These are phyloP conservation scores for Botryotinia globosa DNA, from an alignment of 2,329 filamentous ascomycete species.

Conservation along the genomic window DNA sequence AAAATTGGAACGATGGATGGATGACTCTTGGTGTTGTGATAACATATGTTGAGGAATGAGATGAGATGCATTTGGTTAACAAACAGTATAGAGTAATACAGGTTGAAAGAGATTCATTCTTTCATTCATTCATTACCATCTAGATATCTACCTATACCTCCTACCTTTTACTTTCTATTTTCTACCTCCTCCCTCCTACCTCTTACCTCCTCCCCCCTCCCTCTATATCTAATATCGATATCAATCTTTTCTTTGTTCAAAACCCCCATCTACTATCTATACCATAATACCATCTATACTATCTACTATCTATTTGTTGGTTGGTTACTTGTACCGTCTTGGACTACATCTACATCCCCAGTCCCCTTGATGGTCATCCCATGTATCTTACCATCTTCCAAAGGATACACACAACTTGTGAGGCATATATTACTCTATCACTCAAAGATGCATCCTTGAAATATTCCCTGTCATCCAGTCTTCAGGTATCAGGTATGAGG, in stretches of 20 bases:
- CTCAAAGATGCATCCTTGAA: not conserved
- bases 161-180: too few species aligned
- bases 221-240: not conserved
- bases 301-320: not conserved
- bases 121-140: too few species aligned
- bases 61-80: not conserved
- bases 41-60: not conserved
- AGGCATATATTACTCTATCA: conserved; percentile 8
- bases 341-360: not conserved
- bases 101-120: not conserved
- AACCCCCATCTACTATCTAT: too few species aligned
- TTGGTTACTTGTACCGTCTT: not conserved
- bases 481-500: not conserved
- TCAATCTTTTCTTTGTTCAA: not conserved
- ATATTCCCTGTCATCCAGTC: not conserved
- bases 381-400: not conserved
- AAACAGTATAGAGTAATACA: not conserved
- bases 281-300: not conserved
- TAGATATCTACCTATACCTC: too few species aligned
- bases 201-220: too few species aligned
- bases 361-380: not conserved
- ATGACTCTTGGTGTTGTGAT: not conserved
- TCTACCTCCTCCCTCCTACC: too few species aligned
- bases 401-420: too few species aligned
- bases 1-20: not conserved